Evolutionary conservation across 2,329 filamentous ascomycete species (phyloP), one percentile per base, ranked within the genome.

Genomic region (Ophiosphaerella narmari): DNA sequence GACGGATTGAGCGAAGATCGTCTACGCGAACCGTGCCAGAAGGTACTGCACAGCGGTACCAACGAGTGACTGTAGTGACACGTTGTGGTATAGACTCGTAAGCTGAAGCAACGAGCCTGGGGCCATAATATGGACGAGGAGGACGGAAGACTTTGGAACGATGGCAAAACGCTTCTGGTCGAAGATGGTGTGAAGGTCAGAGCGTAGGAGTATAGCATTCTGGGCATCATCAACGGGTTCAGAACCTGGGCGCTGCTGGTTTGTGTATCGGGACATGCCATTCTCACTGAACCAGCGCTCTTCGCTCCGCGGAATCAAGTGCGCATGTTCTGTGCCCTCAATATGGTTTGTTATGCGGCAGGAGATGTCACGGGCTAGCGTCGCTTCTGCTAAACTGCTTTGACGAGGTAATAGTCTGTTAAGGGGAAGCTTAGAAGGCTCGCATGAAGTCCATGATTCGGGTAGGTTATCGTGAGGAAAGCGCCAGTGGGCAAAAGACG

Each of bases 231-330:
- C 53, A 33, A 55, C 54, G 9, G 46, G 39, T 21, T 43, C 31
- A 9, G 43, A 29, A 11, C 40, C 44, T 14, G 47, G 54, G 4
- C 46, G 51, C 26, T 35, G 29, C 18, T 45, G 23, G 21, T 46
- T 42, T 32, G 48, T 41, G 45, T 62, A 63, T 26, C 44, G 29
- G 14, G 48, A 54, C 60, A 64, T 62, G 18, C 47, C 46, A 45
- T 63, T 63, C 23, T 49, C 48, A 9, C 42, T 45, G 50, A 62
- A 65, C 62, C 60, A 65, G 23, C 35, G 39, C 39, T 59, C 49
- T 51, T 62, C 54, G 16, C 48, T 46, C 3, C 48, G 21, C 21
- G 62, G 60, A 12, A 60, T 41, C 18, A 62, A 46, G 34, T 65
- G 60, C n/a, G 56, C 58, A 14, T 49, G 45, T 47, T 65, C 56